Percentiles rank a stretch among this genome's conserved stretches.
Conservation (phyloP, 2,329 filamentous ascomycete genomes). For the Cercospora sesami region DNA sequence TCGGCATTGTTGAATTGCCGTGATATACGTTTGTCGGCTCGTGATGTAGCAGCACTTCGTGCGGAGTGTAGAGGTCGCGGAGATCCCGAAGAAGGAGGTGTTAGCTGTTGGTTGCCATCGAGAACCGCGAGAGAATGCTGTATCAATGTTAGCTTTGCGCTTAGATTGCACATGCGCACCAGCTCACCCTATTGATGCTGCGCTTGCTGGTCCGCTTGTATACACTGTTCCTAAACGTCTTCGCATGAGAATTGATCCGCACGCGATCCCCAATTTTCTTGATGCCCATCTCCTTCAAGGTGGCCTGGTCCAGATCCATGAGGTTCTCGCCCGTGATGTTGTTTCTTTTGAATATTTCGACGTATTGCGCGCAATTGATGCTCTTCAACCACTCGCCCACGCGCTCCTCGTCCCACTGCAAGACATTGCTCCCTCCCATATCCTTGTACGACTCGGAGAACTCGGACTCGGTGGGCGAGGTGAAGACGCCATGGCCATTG, state of each 20-base stretch:
- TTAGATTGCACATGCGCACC: background rate
- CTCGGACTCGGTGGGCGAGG: constrained; percentile 87
- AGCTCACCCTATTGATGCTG: constrained; percentile 69
- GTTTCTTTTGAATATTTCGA: constrained; percentile 82
- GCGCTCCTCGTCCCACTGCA: constrained; percentile 83
- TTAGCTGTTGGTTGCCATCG: constrained; percentile 60
- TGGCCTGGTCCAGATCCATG: constrained; percentile 93
- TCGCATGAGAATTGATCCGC: constrained; percentile 63
- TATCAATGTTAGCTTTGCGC: constrained; percentile 5
- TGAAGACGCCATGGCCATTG: constrained; percentile 53
- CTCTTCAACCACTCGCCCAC: constrained; percentile 88
- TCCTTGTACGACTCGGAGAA: constrained; percentile 75
- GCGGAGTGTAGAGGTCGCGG: constrained; percentile 61
- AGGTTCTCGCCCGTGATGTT: constrained; percentile 98
- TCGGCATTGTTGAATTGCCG: constrained; percentile 48
- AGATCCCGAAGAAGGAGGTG: constrained; percentile 64
- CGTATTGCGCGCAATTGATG: constrained; percentile 93
- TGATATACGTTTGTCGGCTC: constrained; percentile 51
- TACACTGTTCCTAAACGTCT: constrained; percentile 51
- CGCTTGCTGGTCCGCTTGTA: constrained; percentile 62
- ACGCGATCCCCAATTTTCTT: constrained; percentile 97
- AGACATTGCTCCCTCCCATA: constrained; percentile 28
- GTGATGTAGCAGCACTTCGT: constrained; percentile 48
- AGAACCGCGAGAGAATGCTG: constrained; percentile 83
- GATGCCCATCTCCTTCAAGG: constrained; percentile 96